Percentiles rank a stretch among this genome's conserved stretches.
These are phyloP conservation scores for Picochlorum sp. DNA, from an alignment of 139 green algal species.

Conservation along the genomic window DNA sequence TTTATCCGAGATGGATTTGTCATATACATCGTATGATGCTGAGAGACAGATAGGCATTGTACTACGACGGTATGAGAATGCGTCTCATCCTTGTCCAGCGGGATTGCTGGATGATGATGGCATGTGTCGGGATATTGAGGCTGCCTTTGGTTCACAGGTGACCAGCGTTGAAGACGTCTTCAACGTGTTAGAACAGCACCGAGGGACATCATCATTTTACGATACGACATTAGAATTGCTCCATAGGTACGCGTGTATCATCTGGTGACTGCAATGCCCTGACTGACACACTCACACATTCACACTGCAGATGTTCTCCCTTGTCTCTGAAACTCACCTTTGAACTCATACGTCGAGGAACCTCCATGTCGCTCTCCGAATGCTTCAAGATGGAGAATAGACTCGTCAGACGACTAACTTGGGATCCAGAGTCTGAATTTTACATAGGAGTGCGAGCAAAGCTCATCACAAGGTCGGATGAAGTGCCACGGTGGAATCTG, in stretches of 20 bases:
- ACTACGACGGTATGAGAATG: too few relatives aligned
- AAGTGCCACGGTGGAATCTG: conserved; percentile 50
- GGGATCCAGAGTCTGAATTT: conserved; percentile 18
- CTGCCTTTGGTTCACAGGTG: too few relatives aligned
- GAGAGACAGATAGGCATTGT: neutral
- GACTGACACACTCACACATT: too few relatives aligned
- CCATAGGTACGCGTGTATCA: too few relatives aligned
- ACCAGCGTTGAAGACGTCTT: too few relatives aligned
- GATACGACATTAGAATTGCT: too few relatives aligned
- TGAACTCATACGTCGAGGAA: conserved; percentile 24
- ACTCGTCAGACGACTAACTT: conserved; percentile 22
- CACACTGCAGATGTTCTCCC: conserved; percentile 19
- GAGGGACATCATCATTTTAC: too few relatives aligned
- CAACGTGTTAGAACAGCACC: too few relatives aligned
- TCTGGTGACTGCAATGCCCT: too few relatives aligned
- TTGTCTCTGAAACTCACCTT: conserved; percentile 35
- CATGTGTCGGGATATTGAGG: too few relatives aligned
- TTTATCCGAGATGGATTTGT: neutral
- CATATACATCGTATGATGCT: neutral
- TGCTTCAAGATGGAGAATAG: conserved; percentile 58
- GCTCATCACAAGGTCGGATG: conserved; percentile 62
- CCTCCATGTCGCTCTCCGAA: conserved; percentile 26
- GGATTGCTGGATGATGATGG: too few relatives aligned
- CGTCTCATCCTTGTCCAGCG: too few relatives aligned
- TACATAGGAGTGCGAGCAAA: conserved; percentile 45